A percentile compares a stretch with the other conserved stretches of the same genome.
Conservation (phyloP, 140 eudicot genomes). For the Senecio squalidus region DNA sequence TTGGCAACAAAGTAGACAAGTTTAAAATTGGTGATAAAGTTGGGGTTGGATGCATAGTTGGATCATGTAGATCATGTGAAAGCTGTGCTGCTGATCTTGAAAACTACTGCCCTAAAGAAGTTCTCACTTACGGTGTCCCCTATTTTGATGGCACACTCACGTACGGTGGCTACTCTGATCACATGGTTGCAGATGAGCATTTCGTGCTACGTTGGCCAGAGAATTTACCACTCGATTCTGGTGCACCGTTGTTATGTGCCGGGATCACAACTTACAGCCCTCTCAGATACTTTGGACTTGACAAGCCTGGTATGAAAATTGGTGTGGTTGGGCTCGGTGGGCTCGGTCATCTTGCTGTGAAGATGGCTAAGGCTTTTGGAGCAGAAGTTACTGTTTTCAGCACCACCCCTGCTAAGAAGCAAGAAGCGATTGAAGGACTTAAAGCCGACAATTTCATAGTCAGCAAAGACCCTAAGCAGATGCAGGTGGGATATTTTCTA, state of each 20-base stretch:
- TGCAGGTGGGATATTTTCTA: slow-evolving; percentile 35
- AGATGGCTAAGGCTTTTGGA: slow-evolving; percentile 63
- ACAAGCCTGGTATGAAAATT: slow-evolving; percentile 42
- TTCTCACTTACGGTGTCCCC: slow-evolving; percentile 25
- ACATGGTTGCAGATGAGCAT: slow-evolving; percentile 45
- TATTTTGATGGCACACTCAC: slow-evolving; percentile 45
- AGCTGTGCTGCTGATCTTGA: slow-evolving; percentile 36
- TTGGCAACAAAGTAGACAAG: slow-evolving; percentile 48
- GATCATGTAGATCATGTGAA: slow-evolving; percentile 43
- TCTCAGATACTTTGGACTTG: slow-evolving; percentile 38
- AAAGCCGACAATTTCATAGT: slow-evolving; percentile 44
- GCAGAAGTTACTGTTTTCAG: slow-evolving; percentile 53
- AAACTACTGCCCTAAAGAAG: slow-evolving; percentile 31
- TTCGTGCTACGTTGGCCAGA: slow-evolving; percentile 59
- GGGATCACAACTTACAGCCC: slow-evolving; percentile 60
- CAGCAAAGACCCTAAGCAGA: slow-evolving; percentile 38
- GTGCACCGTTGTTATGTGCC: slow-evolving; percentile 64
- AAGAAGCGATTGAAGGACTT: slow-evolving; percentile 45
- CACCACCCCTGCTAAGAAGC: slow-evolving; percentile 37
- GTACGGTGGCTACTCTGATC: slow-evolving; percentile 54
- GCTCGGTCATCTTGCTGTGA: slow-evolving; percentile 50
- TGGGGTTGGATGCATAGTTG: slow-evolving; percentile 53
- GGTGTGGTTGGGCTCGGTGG: slow-evolving; percentile 68
- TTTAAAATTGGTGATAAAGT: slow-evolving; percentile 58
- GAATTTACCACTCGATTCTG: slow-evolving; percentile 51